Base-by-base conservation (phyloP, 306 rosid genomes). In the Prunus kanzakura region DNA sequence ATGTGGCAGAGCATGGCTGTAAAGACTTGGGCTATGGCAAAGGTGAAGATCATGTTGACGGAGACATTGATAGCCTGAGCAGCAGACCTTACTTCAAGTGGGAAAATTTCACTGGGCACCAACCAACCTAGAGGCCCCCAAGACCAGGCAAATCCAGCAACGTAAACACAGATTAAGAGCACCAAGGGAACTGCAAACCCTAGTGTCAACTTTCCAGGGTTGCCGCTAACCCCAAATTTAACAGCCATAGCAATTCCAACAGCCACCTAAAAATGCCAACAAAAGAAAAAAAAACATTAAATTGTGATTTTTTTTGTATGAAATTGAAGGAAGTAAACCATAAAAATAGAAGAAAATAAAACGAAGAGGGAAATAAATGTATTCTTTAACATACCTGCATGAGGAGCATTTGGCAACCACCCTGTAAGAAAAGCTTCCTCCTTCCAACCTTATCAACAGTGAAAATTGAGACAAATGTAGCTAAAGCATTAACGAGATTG, bases 61-160 rank as follows among this genome's bases (percentile, higher is more conserved):
- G 75, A 71, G 49, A 91, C 89, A 0, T 86, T 85, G 25, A 86
- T 20, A 51, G 89, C 83, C 72, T 93, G 92, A 62, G 88, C 89
- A 1, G 97, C 93, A 0, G 97, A 75, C 38, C 93, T 69, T 2
- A 92, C 81, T 79, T 92, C 96, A 0, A 90, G 86, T 2, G 96
- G 82, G 45, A 88, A 88, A 27, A 92, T 87, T 67, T 90, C 97
- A 73, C 97, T 93, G 0, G 95, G 97, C 8, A 88, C 96, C 65
- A 93, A 74, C 97, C 98, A 93, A 0, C 93, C 96, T 2, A 93
- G 79, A 67, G 97, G 97, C 5, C 97, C 98, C 98, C 97, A 93
- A 1, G 95, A 91, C 95, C 96, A 93, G 0, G 92, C 97, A 18
- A 49, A 93, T 43, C 89, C 93, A 0, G 91, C 72, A 10, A 89